Conservation (phyloP, 225 moss, liverwort and hornwort species). For the Rhytidiadelphus loreus region DNA sequence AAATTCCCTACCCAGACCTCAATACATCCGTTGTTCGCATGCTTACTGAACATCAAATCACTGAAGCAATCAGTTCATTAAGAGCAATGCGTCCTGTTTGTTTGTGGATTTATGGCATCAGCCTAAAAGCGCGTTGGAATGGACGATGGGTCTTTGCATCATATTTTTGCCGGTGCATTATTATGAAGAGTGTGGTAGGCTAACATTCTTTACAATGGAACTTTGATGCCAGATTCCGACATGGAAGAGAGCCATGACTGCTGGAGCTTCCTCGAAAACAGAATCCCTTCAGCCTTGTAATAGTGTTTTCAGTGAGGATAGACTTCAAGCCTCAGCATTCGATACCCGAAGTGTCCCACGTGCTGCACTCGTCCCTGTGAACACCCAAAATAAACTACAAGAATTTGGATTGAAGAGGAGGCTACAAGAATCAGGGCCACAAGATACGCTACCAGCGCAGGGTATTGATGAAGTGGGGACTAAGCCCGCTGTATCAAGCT, state of each 20-base stretch:
- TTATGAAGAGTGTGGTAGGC: not conserved
- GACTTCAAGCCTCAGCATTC: slow-evolving; percentile 5
- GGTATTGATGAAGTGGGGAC: not conserved
- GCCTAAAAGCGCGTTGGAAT: not conserved
- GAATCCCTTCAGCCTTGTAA: not conserved
- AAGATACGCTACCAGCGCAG: not conserved
- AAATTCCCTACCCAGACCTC: not conserved
- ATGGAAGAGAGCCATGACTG: slow-evolving; percentile 32
- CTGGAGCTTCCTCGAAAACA: slow-evolving; percentile 2
- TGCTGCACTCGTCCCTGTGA: slow-evolving; percentile 32
- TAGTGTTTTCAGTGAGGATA: slow-evolving; percentile 5
- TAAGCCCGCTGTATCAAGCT: slow-evolving; percentile 7
- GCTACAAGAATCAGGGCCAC: slow-evolving; percentile 21
- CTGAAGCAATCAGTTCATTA: not conserved
- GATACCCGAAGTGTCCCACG: slow-evolving; percentile 18
- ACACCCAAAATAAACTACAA: slow-evolving; percentile 19
- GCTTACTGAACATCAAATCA: not conserved
- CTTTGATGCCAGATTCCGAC: slow-evolving; percentile 20
- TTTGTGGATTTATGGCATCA: not conserved
- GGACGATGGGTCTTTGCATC: not conserved
- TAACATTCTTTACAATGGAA: not conserved
- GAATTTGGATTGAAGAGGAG: slow-evolving; percentile 22
- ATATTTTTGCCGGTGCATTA: not conserved
- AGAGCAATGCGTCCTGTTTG: not conserved
- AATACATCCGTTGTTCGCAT: not conserved